Evolutionary conservation across 768 basidiomycete species (phyloP).

Genomic region (Phanerodontia chrysosporium): DNA sequence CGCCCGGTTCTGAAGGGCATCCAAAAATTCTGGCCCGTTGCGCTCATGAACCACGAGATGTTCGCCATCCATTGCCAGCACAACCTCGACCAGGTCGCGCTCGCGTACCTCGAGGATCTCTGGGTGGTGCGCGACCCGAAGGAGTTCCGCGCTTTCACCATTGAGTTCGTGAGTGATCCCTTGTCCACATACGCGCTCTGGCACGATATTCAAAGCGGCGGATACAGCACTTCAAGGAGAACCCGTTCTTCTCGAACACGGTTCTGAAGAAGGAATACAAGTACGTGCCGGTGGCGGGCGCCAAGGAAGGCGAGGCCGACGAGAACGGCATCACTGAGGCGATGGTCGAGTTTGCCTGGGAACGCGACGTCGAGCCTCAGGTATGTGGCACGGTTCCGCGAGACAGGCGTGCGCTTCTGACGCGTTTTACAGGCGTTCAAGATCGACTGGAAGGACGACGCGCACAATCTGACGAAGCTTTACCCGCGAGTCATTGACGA

Average conservation of each 20-base stretch:
- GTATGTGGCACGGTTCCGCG: conserved; percentile 35
- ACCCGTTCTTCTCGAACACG: conserved; percentile 74
- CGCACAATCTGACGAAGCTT: conserved; percentile 72
- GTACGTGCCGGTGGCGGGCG: conserved; percentile 51
- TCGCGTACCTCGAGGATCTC: conserved; percentile 81
- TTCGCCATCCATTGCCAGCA: conserved; percentile 68
- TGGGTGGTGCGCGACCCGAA: conserved; percentile 72
- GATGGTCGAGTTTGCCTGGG: conserved; percentile 81
- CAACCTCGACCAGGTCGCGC: conserved; percentile 71
- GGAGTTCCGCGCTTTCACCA: conserved; percentile 78
- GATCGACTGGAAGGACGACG: conserved; percentile 79
- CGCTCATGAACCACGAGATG: conserved; percentile 67
- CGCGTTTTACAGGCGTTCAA: conserved; percentile 45
- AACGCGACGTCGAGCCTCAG: conserved; percentile 62
- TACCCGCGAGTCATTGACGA: conserved; percentile 65
- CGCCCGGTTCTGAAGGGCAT: conserved; percentile 63
- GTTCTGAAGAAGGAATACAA: conserved; percentile 83
- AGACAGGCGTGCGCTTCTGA: neutral
- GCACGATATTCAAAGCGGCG: neutral
- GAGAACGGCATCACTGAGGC: conserved; percentile 72
- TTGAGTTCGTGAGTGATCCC: conserved; percentile 75
- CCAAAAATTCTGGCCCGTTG: conserved; percentile 81
- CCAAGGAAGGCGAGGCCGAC: conserved; percentile 55
- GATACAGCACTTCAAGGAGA: conserved; percentile 75
- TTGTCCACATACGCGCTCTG: neutral